Evolutionary conservation across 257 asterid species (phyloP).

Genomic region (Solanum pimpinellifolium): DNA sequence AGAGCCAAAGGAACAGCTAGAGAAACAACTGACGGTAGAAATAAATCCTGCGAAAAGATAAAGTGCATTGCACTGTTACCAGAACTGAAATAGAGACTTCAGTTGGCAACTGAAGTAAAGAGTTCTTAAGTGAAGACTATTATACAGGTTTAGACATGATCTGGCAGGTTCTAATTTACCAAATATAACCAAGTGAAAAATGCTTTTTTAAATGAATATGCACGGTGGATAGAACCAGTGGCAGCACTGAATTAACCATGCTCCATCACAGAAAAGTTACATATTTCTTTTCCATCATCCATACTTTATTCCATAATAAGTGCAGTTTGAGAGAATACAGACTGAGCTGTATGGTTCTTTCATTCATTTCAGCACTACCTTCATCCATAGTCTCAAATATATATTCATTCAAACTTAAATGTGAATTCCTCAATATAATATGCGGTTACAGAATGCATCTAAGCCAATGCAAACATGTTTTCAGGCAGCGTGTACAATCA

Average conservation of each 20-base stretch:
- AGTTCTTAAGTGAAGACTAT: not conserved
- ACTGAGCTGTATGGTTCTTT: not conserved
- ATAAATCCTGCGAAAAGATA: slow-evolving; percentile 47
- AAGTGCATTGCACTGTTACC: not conserved
- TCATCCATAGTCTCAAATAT: not conserved
- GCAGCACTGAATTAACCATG: not conserved
- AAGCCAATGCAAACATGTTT: not conserved
- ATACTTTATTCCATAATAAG: not conserved
- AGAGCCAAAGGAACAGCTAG: slow-evolving; percentile 91
- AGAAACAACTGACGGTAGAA: slow-evolving; percentile 64
- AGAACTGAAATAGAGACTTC: not conserved
- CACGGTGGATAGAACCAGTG: not conserved
- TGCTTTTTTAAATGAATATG: not conserved
- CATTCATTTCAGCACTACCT: not conserved
- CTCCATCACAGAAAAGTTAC: not conserved
- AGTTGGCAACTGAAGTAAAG: not conserved
- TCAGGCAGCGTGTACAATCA: not conserved
- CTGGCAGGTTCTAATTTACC: not conserved
- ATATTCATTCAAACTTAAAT: not conserved
- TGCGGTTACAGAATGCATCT: not conserved
- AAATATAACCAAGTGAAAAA: not conserved
- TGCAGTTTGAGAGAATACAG: not conserved
- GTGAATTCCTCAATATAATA: not conserved
- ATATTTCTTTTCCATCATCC: not conserved
- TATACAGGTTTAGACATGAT: not conserved